Evolutionary conservation across 2,329 filamentous ascomycete genomes (phyloP).

Genomic region (Zymoseptoria pseudotritici): DNA sequence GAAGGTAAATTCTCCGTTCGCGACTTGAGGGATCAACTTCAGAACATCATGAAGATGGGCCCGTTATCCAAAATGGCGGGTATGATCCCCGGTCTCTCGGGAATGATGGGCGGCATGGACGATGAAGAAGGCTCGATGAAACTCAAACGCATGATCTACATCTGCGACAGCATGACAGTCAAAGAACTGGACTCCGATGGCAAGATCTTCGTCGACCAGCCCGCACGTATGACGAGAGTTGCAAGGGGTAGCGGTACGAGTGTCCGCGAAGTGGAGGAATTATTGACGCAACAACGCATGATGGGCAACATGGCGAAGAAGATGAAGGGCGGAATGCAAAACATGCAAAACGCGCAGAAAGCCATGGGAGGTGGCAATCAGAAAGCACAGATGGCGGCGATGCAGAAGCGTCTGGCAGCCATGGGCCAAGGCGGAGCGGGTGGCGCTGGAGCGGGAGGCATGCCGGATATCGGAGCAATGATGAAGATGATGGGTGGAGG

Average conservation of each 20-base stretch:
- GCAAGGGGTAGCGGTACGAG: slow-evolving; percentile 84
- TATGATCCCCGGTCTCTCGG: slow-evolving; percentile 94
- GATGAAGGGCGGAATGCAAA: slow-evolving; percentile 96
- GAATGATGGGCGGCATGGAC: slow-evolving; percentile 92
- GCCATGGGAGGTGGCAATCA: slow-evolving; percentile 88
- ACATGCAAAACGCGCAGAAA: slow-evolving; percentile 88
- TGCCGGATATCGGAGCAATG: slow-evolving; percentile 77
- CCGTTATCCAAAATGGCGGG: slow-evolving; percentile 94
- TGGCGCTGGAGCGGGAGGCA: slow-evolving; percentile 52
- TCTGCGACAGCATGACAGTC: slow-evolving; percentile 95
- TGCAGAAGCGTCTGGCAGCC: slow-evolving; percentile 90
- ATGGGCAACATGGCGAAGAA: slow-evolving; percentile 99
- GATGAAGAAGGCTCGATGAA: slow-evolving; percentile 93
- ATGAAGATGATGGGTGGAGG: slow-evolving; percentile 84
- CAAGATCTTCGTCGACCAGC: slow-evolving; percentile 87
- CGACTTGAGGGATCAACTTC: slow-evolving; percentile 88
- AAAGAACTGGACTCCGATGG: slow-evolving; percentile 94
- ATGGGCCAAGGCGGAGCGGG: slow-evolving; percentile 71
- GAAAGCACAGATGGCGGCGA: slow-evolving; percentile 86
- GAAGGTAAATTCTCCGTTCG: slow-evolving; percentile 94
- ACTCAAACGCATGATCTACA: slow-evolving; percentile 97
- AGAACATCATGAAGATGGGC: slow-evolving; percentile 99
- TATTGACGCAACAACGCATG: slow-evolving; percentile 96
- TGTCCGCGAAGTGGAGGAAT: slow-evolving; percentile 87
- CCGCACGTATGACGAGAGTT: slow-evolving; percentile 84